A percentile compares a stretch with the other conserved stretches of the same genome.
These are phyloP conservation scores for Craterostigma plantagineum DNA, from an alignment of 257 asterid species.

Conservation along the genomic window DNA sequence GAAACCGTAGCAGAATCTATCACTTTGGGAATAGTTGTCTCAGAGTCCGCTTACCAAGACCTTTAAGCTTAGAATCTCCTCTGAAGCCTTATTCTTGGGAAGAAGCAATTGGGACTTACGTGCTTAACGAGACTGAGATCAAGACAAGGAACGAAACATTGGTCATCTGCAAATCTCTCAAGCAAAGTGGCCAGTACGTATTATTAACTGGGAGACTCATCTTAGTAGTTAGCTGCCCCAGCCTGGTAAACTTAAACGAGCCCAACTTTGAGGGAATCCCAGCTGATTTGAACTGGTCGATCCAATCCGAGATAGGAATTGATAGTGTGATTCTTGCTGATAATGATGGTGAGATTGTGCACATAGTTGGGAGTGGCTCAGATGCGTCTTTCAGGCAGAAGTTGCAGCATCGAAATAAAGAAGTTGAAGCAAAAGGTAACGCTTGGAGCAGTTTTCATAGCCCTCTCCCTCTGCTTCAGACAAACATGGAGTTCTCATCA, in stretches of 20 bases:
- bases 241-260: slow-evolving; percentile 34
- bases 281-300: slow-evolving; percentile 52
- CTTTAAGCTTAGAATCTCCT: slow-evolving; percentile 47
- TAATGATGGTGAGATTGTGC: slow-evolving; percentile 41
- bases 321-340: slow-evolving; percentile 75
- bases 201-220: slow-evolving; percentile 43
- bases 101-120: slow-evolving; percentile 74
- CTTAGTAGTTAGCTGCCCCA: slow-evolving; percentile 56
- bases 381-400: slow-evolving; percentile 33
- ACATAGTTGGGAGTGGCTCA: slow-evolving; percentile 67
- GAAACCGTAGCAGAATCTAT: slow-evolving; percentile 75
- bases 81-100: slow-evolving; percentile 82
- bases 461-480: slow-evolving; percentile 51
- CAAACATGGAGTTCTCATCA: slow-evolving; percentile 31
- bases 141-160: slow-evolving; percentile 38
- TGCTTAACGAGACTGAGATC: slow-evolving; percentile 38
- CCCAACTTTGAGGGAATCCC: slow-evolving; percentile 67
- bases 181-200: slow-evolving; percentile 39
- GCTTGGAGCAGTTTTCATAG: slow-evolving; percentile 24
- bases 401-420: slow-evolving; percentile 27
- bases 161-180: slow-evolving; percentile 57
- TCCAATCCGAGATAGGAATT: slow-evolving; percentile 41
- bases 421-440: slow-evolving; percentile 22
- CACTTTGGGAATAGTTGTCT: slow-evolving; percentile 35
- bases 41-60: slow-evolving; percentile 83